A percentile compares a stretch with the other conserved stretches of the same genome.
Conservation (phyloP, 1,284 basidiomycete species). For the Cutaneotrichosporon arboriforme region DNA sequence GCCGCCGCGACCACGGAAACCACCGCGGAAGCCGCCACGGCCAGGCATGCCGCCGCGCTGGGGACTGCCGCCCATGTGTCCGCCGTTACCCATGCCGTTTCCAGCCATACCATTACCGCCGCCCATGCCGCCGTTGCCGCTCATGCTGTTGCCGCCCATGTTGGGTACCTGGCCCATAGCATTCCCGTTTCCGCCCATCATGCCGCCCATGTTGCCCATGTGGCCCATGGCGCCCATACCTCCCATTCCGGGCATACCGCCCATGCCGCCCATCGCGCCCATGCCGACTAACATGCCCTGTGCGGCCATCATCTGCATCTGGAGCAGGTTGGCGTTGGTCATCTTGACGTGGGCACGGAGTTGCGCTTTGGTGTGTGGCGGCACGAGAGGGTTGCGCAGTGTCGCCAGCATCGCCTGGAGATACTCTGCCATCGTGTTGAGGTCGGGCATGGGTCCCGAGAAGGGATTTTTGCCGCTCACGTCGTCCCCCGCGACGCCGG, state of each 20-base stretch:
- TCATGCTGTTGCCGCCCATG: too few species aligned
- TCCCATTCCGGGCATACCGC: neutral
- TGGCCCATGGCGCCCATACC: too few species aligned
- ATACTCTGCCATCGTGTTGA: constrained; percentile 17
- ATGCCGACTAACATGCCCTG: constrained; percentile 18
- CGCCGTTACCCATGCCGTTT: too few species aligned
- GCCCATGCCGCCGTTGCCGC: too few species aligned
- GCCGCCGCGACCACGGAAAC: constrained; percentile 13
- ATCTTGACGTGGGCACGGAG: constrained; percentile 32
- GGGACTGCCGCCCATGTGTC: too few species aligned
- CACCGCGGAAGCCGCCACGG: constrained; percentile 18
- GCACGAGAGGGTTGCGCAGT: constrained; percentile 32
- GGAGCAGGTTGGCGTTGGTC: constrained; percentile 35
- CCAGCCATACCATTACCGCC: too few species aligned
- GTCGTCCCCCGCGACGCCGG: neutral
- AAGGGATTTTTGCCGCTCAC: constrained; percentile 13
- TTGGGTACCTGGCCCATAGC: too few species aligned
- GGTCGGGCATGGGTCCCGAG: constrained; percentile 15
- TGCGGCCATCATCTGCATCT: constrained; percentile 40
- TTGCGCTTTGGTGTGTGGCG: constrained; percentile 16
- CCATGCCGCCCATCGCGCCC: constrained; percentile 17
- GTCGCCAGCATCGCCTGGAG: constrained; percentile 30
- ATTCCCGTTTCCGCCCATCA: too few species aligned
- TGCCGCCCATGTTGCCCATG: too few species aligned
- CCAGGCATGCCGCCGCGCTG: neutral